Evolutionary conservation across 768 basidiomycete species (phyloP), one percentile per base, ranked within the genome.

Genomic region (Solioccasus polychromus): DNA sequence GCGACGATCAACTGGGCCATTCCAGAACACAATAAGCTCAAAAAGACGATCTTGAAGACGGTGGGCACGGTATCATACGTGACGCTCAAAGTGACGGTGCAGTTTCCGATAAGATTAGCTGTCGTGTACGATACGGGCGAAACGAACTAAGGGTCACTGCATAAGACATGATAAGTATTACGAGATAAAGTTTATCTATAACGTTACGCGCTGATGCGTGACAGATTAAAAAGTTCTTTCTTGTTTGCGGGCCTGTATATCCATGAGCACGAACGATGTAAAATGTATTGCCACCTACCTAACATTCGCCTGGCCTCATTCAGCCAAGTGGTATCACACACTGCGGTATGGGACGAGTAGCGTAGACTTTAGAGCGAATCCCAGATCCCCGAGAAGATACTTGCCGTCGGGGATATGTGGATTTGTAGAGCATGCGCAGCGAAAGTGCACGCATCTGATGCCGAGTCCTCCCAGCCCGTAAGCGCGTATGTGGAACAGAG

Each of bases 71-170:
- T 45, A 61, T 79, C 80, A 55, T 85, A 85, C 4, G 76, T 80
- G 6, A 82, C 82, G 9, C 81, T 82, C 29, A 84, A 55, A n/a
- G 79, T 76, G 45, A 80, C 72, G 0, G 78, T 85, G 82, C 83
- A 85, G 12, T 83, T 79, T 20, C 83, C 83, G 23, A 82, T 80
- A 54, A 83, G 68, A 2, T 78, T 28, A 37, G 12, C 15, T 19
- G 29, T 55, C 36, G 20, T 29, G 15, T 3, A 18, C 15, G 7
- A 15, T 9, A 39, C 34, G 14, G 6, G 18, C 20, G 28, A 8
- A 22, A 57, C 65, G 12, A 47, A 79, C 78, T 74, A 26, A 79
- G 62, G 2, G 73, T 68, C 78, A 79, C 77, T 78, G 50, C 18
- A 48, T 9, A 9, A 11, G 34, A 10, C 17, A 19, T 5, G 5